A percentile compares a stretch with the other conserved stretches of the same genome.
These are phyloP conservation scores for Petunia secreta DNA, from an alignment of 257 asterid species.

Conservation along the genomic window DNA sequence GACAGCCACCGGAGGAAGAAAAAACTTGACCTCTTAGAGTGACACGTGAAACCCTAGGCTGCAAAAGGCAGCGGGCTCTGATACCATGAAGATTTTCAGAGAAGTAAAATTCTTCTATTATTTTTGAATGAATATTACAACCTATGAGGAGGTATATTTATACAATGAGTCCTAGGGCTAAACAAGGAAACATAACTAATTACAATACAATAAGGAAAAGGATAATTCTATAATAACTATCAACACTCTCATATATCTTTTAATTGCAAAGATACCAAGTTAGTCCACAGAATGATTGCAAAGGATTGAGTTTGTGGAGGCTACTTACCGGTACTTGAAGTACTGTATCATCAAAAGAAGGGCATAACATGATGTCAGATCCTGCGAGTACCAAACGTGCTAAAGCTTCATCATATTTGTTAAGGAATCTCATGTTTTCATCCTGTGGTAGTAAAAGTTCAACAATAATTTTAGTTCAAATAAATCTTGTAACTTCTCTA, in stretches of 20 bases:
- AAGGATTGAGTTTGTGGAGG: constrained; percentile 11
- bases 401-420: constrained; percentile 62
- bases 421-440: constrained; percentile 52
- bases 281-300: constrained; percentile 19
- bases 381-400: constrained; percentile 73
- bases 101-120: no score
- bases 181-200: no score
- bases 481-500: not conserved
- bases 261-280: not conserved
- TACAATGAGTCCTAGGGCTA: no score
- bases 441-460: constrained; percentile 45
- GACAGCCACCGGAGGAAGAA: no score
- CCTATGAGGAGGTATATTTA: no score
- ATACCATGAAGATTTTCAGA: no score
- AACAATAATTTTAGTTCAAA: not conserved
- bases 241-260: not conserved
- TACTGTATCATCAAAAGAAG: constrained; percentile 60
- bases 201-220: no score
- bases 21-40: no score
- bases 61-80: no score
- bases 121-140: no score
- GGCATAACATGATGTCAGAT: constrained; percentile 75
- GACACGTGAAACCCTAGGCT: no score
- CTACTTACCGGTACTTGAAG: constrained; percentile 74
- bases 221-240: no score